Evolutionary conservation across 176 grass and related monocot species (phyloP).

Genomic region (Phragmites australis): DNA sequence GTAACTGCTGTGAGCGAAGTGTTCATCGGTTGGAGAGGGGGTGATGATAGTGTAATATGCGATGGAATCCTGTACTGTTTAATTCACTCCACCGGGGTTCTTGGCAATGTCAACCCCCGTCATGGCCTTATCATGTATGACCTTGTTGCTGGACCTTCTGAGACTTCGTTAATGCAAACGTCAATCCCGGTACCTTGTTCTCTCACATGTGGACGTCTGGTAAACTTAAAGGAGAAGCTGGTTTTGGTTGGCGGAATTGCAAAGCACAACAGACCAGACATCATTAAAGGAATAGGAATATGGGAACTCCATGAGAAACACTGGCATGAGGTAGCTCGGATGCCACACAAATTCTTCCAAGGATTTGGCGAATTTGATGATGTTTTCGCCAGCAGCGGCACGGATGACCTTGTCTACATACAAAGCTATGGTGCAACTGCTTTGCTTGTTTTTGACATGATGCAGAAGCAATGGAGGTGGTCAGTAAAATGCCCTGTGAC

Average conservation of each 20-base stretch:
- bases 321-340: slow-evolving; percentile 73
- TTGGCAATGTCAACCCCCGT: slow-evolving; percentile 63
- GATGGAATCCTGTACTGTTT: slow-evolving; percentile 76
- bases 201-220: slow-evolving; percentile 80
- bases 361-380: slow-evolving; percentile 95
- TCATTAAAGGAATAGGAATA: slow-evolving; percentile 93
- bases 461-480: slow-evolving; percentile 83
- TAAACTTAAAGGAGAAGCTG: slow-evolving; percentile 77
- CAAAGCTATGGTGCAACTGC: slow-evolving; percentile 89
- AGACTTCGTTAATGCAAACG: slow-evolving; percentile 41
- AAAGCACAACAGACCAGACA: slow-evolving; percentile 86
- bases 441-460: slow-evolving; percentile 80
- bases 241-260: slow-evolving; percentile 91
- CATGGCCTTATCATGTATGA: slow-evolving; percentile 80
- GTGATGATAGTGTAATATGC: slow-evolving; percentile 88
- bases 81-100: slow-evolving; percentile 82
- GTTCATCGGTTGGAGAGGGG: slow-evolving; percentile 83
- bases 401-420: slow-evolving; percentile 74
- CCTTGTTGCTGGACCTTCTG: slow-evolving; percentile 35
- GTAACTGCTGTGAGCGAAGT: slow-evolving; percentile 53
- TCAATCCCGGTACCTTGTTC: slow-evolving; percentile 65
- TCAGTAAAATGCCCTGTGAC: slow-evolving; percentile 76
- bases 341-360: slow-evolving; percentile 97
- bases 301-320: slow-evolving; percentile 75
- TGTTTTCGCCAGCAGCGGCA: slow-evolving; percentile 83